These are phyloP conservation scores for Naganishia sp. DNA, from an alignment of 1,284 basidiomycete species.

Conservation along the genomic window DNA sequence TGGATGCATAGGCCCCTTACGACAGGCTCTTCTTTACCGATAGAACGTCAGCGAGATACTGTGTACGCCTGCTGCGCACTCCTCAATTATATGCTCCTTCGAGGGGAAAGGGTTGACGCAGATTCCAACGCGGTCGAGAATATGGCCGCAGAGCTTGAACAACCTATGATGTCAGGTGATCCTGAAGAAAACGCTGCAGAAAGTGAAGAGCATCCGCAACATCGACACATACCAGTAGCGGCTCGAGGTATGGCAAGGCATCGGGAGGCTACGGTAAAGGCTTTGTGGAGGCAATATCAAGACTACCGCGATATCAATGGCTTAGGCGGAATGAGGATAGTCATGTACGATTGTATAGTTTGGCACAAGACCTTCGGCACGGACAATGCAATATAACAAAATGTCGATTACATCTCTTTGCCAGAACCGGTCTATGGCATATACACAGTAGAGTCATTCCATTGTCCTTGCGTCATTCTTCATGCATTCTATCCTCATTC, in stretches of 20 bases:
- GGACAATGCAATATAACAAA: neutral
- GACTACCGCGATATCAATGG: neutral
- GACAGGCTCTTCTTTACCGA: too few species aligned
- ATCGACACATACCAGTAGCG: neutral
- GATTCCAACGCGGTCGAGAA: neutral
- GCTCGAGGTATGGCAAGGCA: neutral
- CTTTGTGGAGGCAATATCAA: neutral
- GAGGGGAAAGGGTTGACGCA: neutral
- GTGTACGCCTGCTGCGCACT: conserved; percentile 18
- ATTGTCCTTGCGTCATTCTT: neutral
- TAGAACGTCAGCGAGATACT: too few species aligned
- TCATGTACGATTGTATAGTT: neutral
- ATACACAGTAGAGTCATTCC: neutral
- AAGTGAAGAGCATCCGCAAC: neutral
- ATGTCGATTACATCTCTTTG: neutral
- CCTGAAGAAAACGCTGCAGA: neutral
- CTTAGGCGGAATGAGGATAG: neutral
- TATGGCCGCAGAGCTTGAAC: neutral
- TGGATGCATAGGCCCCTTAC: too few species aligned
- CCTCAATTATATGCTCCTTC: neutral
- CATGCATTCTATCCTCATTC: neutral
- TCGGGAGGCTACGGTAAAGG: neutral
- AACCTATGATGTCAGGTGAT: neutral
- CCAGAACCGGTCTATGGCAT: neutral
- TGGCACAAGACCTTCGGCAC: neutral